A percentile compares a stretch with the other conserved stretches of the same genome.
Conservation (phyloP, 176 grass and related monocot genomes). For the Carex cristatella region DNA sequence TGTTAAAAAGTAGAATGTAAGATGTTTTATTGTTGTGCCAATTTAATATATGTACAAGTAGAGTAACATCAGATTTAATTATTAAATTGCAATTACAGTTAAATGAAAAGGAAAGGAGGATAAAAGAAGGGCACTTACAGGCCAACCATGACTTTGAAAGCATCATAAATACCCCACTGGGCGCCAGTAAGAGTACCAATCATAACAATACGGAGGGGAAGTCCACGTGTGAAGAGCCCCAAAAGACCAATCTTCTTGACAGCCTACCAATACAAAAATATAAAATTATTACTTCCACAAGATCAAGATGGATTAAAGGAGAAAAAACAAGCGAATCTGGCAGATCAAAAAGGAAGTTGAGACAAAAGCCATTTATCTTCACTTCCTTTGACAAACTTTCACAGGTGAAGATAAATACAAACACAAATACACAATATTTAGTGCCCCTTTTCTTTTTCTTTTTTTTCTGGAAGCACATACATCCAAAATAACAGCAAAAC, state of each 20-base stretch:
- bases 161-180: slow-evolving; percentile 97
- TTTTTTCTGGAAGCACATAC: background rate
- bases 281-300: background rate
- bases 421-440: background rate
- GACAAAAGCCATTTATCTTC: background rate
- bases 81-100: background rate
- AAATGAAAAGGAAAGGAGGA: background rate
- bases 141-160: slow-evolving; percentile 93
- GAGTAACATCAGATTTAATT: background rate
- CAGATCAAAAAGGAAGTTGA: background rate
- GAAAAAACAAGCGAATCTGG: background rate
- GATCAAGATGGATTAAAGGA: background rate
- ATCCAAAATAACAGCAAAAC: background rate
- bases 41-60: too few species aligned
- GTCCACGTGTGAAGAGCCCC: slow-evolving; percentile 89
- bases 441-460: background rate
- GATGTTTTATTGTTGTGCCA: background rate
- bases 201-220: slow-evolving; percentile 97
- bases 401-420: background rate
- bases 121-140: slow-evolving; percentile 54
- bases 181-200: slow-evolving; percentile 87
- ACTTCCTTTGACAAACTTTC: background rate
- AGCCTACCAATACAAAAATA: slow-evolving; percentile 39
- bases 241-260: slow-evolving; percentile 71
- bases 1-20: background rate